phyloP scores from a whole-genome alignment of 306 rosid genomes.

The Lathyrus sativus region DNA sequence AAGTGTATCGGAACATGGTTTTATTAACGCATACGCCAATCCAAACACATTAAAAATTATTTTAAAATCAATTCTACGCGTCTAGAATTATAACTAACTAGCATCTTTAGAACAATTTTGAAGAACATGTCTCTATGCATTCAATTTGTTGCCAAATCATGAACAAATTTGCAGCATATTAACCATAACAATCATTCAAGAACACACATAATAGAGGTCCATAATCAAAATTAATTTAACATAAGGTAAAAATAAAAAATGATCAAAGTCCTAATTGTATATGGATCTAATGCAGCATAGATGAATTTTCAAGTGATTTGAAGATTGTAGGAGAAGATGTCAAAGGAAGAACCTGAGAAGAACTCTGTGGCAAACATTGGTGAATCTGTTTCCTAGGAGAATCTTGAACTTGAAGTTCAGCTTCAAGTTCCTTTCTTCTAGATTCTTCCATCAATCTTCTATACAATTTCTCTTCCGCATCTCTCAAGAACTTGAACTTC shows the following conservation, averaged over 20 bases:
- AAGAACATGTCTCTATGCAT: conserved; percentile 46
- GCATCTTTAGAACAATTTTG: conserved; percentile 27
- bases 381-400: conserved; percentile 1
- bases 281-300: conserved; percentile 49
- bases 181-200: conserved; percentile 39
- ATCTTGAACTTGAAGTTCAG: conserved; percentile 37
- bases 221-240: conserved; percentile 34
- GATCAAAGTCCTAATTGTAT: conserved; percentile 38
- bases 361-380: conserved; percentile 57
- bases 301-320: conserved; percentile 46
- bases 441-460: conserved; percentile 72
- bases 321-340: conserved; percentile 71
- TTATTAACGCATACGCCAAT: too few relatives aligned
- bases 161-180: conserved; percentile 38
- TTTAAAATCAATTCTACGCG: too few relatives aligned
- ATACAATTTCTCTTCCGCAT: conserved; percentile 83
- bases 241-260: conserved; percentile 22
- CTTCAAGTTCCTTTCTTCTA: conserved; percentile 43
- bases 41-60: too few relatives aligned
- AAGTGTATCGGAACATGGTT: too few relatives aligned
- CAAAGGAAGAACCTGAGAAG: conserved; percentile 85
- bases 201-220: conserved; percentile 22
- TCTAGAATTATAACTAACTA: not conserved
- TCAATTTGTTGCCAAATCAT: conserved; percentile 39
- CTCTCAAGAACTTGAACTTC: conserved; percentile 77